A percentile compares a stretch with the other conserved stretches of the same genome.
Evolutionary conservation across 441 rosid genomes (phyloP).

Genomic region (Isatis lusitanica): DNA sequence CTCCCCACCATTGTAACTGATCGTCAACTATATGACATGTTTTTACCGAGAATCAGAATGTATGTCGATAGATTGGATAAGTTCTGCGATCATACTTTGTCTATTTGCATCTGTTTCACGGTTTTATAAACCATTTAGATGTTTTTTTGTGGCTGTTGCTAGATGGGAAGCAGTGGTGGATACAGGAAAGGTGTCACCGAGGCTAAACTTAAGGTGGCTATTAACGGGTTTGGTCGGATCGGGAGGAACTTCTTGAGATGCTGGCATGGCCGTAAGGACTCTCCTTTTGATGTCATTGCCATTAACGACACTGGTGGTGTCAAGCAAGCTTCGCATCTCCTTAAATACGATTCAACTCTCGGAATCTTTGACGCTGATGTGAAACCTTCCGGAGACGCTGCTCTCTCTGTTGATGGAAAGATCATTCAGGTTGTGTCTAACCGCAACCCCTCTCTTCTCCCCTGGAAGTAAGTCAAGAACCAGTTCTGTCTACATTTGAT

Average conservation of each 20-base stretch:
- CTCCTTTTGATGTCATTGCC: conserved; percentile 77
- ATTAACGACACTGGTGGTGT: conserved; percentile 89
- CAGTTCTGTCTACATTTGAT: neutral
- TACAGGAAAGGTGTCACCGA: conserved; percentile 59
- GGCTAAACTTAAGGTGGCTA: conserved; percentile 89
- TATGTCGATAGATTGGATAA: neutral
- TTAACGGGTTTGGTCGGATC: conserved; percentile 83
- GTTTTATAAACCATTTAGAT: conserved; percentile 2
- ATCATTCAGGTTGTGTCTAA: conserved; percentile 73
- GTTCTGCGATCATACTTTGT: neutral
- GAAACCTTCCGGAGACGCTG: conserved; percentile 65
- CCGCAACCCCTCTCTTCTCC: conserved; percentile 71
- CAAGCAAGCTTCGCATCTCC: conserved; percentile 90
- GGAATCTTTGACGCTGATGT: conserved; percentile 87
- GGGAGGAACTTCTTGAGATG: conserved; percentile 95
- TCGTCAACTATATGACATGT: conserved; percentile 3
- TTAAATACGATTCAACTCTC: conserved; percentile 86
- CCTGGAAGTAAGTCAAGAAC: conserved; percentile 70
- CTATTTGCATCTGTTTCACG: neutral
- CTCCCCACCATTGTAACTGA: conserved; percentile 47
- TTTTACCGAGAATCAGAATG: neutral
- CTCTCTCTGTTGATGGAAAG: conserved; percentile 85
- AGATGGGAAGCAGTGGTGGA: conserved; percentile 65
- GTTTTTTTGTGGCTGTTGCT: conserved; percentile 1
- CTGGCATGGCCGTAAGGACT: conserved; percentile 90